Conservation (phyloP, 495 filamentous ascomycete genomes). For the Apiosordaria backusii region DNA sequence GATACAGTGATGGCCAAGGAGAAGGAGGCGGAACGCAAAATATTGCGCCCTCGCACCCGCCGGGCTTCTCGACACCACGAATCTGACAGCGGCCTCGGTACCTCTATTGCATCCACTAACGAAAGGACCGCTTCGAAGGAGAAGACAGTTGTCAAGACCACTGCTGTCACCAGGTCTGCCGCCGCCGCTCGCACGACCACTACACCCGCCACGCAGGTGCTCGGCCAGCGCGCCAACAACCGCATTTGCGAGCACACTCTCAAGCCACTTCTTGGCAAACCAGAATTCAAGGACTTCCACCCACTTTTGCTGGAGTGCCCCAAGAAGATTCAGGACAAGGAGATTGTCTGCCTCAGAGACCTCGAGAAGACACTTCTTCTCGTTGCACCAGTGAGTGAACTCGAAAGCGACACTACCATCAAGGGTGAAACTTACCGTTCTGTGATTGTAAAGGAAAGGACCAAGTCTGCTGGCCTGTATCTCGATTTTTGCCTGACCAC, state of each 20-base stretch:
- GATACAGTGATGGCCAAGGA: constrained; percentile 40
- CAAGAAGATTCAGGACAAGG: constrained; percentile 68
- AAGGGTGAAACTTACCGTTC: constrained; percentile 64
- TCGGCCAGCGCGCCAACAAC: constrained; percentile 50
- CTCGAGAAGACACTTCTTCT: constrained; percentile 86
- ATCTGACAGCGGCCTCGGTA: constrained; percentile 60
- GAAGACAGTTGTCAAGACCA: constrained; percentile 32
- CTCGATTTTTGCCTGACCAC: constrained; percentile 82
- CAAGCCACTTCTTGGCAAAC: constrained; percentile 48
- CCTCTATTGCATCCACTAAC: constrained; percentile 47
- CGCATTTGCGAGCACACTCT: constrained; percentile 54
- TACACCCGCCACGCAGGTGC: constrained; percentile 36
- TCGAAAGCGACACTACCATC: constrained; percentile 44
- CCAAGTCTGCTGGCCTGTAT: constrained; percentile 63
- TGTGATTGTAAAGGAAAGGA: constrained; percentile 66
- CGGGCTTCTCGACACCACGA: constrained; percentile 51
- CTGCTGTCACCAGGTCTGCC: constrained; percentile 50
- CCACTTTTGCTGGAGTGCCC: constrained; percentile 71
- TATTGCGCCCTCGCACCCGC: constrained; percentile 50
- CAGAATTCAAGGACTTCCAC: constrained; percentile 69
- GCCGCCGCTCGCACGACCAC: constrained; percentile 41
- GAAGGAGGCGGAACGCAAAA: constrained; percentile 39
- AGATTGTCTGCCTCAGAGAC: constrained; percentile 81
- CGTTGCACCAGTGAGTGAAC: constrained; percentile 80
- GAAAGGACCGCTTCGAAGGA: constrained; percentile 29